phyloP scores from a whole-genome alignment of 2,329 filamentous ascomycete genomes.

The Pestalotiopsis sp. region DNA sequence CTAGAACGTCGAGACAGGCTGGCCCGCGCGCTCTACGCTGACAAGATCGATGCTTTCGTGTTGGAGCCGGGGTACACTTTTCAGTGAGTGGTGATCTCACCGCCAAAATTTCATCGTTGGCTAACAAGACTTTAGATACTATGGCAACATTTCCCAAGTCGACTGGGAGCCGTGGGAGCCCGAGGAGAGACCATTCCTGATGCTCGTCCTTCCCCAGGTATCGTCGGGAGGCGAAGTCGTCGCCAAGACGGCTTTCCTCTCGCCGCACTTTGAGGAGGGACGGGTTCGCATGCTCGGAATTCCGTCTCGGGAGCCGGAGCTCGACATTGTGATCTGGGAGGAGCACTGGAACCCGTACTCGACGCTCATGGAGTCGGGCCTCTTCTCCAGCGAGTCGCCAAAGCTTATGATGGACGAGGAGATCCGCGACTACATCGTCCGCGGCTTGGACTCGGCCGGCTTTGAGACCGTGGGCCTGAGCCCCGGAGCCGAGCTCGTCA shows the following conservation, averaged over 20 bases:
- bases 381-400: constrained; percentile 35
- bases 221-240: constrained; percentile 40
- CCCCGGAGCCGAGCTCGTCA: constrained; percentile 57
- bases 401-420: constrained; percentile 68
- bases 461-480: constrained; percentile 59
- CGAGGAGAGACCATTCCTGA: constrained; percentile 65
- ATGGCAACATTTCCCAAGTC: constrained; percentile 61
- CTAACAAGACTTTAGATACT: constrained; percentile 42
- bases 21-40: constrained; percentile 53
- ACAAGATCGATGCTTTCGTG: constrained; percentile 59
- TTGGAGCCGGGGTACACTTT: constrained; percentile 68
- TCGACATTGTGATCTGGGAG: constrained; percentile 62
- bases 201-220: constrained; percentile 57
- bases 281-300: constrained; percentile 61
- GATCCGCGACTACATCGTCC: constrained; percentile 64
- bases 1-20: constrained; percentile 57
- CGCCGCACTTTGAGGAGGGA: constrained; percentile 63
- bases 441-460: constrained; percentile 54
- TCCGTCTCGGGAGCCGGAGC: constrained; percentile 49
- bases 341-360: constrained; percentile 67
- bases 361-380: constrained; percentile 49
- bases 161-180: constrained; percentile 70
- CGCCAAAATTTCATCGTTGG: background rate
- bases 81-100: constrained; percentile 37
- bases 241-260: constrained; percentile 60